These are phyloP conservation scores for Lachnellula suecica DNA, from an alignment of 2,329 filamentous ascomycete genomes.

Conservation along the genomic window DNA sequence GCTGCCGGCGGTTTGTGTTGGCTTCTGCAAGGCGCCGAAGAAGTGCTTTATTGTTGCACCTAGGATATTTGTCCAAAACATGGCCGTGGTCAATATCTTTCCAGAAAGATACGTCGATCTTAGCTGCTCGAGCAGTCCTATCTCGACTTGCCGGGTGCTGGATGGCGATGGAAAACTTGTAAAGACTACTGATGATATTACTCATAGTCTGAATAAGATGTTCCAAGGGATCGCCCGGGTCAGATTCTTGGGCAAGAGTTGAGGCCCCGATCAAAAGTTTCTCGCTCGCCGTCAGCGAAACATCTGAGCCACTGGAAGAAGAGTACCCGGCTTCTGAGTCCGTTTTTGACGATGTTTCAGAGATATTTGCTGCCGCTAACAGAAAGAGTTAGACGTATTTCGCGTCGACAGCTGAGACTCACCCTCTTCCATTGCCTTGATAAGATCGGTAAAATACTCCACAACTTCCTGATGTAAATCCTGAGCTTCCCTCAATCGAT, in stretches of 20 bases:
- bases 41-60: neutral
- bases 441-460: neutral
- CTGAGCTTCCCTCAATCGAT: neutral
- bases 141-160: neutral
- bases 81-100: neutral
- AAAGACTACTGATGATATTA: neutral
- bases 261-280: neutral
- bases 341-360: too few species aligned
- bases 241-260: neutral
- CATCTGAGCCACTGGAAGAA: too few species aligned
- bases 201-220: neutral
- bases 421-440: neutral
- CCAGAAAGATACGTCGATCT: neutral
- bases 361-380: too few species aligned
- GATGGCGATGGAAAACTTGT: neutral
- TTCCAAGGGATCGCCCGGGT: neutral
- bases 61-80: neutral
- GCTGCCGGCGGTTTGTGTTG: neutral
- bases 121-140: neutral
- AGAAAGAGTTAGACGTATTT: neutral
- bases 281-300: too few species aligned
- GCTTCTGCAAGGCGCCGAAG: neutral
- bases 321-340: too few species aligned
- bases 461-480: neutral
- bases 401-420: neutral